phyloP scores from a whole-genome alignment of 495 filamentous ascomycete species.

The Cercophora sp. region DNA sequence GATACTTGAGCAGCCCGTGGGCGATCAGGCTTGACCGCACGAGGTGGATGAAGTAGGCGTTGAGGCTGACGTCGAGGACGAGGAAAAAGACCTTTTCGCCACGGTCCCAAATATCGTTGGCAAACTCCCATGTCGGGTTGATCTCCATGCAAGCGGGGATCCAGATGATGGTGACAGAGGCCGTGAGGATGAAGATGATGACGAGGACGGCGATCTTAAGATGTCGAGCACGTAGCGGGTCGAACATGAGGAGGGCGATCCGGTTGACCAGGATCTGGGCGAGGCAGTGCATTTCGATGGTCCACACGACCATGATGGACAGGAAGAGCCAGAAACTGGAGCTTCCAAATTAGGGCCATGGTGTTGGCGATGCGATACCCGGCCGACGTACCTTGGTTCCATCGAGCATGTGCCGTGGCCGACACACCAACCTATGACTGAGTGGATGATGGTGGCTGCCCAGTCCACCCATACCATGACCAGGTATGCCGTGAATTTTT shows the following conservation, averaged over 20 bases:
- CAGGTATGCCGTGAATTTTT: not conserved
- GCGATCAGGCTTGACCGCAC: slow-evolving; percentile 38
- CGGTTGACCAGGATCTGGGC: slow-evolving; percentile 42
- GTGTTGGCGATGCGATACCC: too few species aligned
- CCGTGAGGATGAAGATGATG: slow-evolving; percentile 31
- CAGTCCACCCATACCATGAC: slow-evolving; percentile 4
- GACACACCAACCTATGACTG: slow-evolving; percentile 5
- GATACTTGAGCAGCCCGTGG: slow-evolving; percentile 43
- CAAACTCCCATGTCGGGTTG: slow-evolving; percentile 8
- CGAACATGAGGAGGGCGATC: slow-evolving; percentile 28
- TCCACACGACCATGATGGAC: slow-evolving; percentile 12
- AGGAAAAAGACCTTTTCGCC: slow-evolving; percentile 42
- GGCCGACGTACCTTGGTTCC: too few species aligned
- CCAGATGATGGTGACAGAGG: slow-evolving; percentile 40
- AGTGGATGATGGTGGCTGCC: not conserved
- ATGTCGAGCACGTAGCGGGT: slow-evolving; percentile 10
- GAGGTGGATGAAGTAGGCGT: slow-evolving; percentile 38
- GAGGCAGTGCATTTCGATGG: slow-evolving; percentile 30
- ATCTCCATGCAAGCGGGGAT: slow-evolving; percentile 32
- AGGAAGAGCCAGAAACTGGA: slow-evolving; percentile 3
- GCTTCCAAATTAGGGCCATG: too few species aligned
- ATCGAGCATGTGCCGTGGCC: not conserved
- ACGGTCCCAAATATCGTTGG: slow-evolving; percentile 44
- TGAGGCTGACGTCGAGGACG: slow-evolving; percentile 38
- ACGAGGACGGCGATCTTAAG: slow-evolving; percentile 30